Evolutionary conservation across 1,284 basidiomycete genomes (phyloP), one percentile per base, ranked within the genome.

Genomic region (Filobasidium uniguttulatum): DNA sequence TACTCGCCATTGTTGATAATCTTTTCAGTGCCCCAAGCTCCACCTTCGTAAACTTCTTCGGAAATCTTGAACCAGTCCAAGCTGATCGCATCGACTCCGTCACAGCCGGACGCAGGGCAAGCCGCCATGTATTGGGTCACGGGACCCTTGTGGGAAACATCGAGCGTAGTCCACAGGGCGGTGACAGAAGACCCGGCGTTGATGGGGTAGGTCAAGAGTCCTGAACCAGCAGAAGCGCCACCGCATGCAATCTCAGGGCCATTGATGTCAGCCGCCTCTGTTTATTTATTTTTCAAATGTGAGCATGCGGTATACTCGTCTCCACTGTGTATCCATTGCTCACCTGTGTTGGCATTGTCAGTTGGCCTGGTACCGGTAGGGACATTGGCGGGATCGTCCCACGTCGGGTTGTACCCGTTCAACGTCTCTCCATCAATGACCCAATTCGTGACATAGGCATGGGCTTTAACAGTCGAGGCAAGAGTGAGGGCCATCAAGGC

Each of bases 11-110:
- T 43, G 4, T 43, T n/a, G 15, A 14, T 19, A 15, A 29, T 43
- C 12, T 3, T 29, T n/a, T 59, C 57, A 5, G 54, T 50, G 10
- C 57, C 48, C 60, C 58, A 61, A n/a, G 31, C 26, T 8, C 53
- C 44, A 19, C 51, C 50, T 23, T 55, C 51, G 40, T 47, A 59
- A 35, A 25, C 52, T 28, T 48, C 54, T 38, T 61, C 55, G 6
- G 22, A 26, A 45, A 61, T 61, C 55, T 61, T 61, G 57, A 61
- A 61, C 58, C 58, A 61, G 23, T 57, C 48, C 15, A 61, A 55
- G n/a, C 51, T 52, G 30, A 48, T 50, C 8, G 52, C 58, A 12
- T 38, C 43, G 25, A 60, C 56, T n/a, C 57, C 58, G 28, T 59
- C 58, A 48, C 60, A 61, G 9, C 48, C 44, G 10, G 41, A 46